Base-by-base conservation (phyloP, 192 early-diverging fungal genomes). In the Podila minutissima region DNA sequence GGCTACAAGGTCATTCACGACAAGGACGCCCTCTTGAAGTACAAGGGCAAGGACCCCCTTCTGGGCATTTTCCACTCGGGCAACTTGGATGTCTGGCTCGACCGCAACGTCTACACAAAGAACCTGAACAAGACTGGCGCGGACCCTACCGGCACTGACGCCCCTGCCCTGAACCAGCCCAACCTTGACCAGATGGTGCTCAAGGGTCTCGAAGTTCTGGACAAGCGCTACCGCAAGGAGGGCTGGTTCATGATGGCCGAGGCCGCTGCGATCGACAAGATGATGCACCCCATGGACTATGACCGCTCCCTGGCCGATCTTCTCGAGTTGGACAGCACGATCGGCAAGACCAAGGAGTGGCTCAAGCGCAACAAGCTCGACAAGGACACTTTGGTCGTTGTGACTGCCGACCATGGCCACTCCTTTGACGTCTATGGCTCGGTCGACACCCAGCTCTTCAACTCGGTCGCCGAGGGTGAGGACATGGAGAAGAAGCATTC, bases 161-260 rank as follows among this genome's bases (percentile, higher is more conserved):
- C 58, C 12, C 73, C 68, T 65, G 88, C 87, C 57, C 53, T 75
- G 29, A 75, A 89, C 59, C 89, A 90, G 72, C 89, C 89, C 48
- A 83, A 84, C 37, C 62, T 89, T 15, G 73, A 82, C 48, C 66
- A 85, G 26, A 90, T 90, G 89, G 85, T 84, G 55, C 31, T 85
- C 53, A 87, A 83, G 63, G 89, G 86, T 59, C 76, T 90, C 51
- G 81, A 90, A 33, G 74, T 84, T 50, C 68, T 90, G 64, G 81
- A 90, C 66, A 84, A 77, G 66, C 84, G 84, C 28, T 62, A 76
- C 64, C 86, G 85, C 70, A 75, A 76, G 24, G 82, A 90, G 62
- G 89, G 89, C 29, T 90, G 72, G 67, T 90, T 88, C 85, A 74
- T 90, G 66, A 88, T 90, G 88, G 74, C 82, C 53, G 89, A 90